Conservation (phyloP, 306 rosid species). For the Vigna angularis region DNA sequence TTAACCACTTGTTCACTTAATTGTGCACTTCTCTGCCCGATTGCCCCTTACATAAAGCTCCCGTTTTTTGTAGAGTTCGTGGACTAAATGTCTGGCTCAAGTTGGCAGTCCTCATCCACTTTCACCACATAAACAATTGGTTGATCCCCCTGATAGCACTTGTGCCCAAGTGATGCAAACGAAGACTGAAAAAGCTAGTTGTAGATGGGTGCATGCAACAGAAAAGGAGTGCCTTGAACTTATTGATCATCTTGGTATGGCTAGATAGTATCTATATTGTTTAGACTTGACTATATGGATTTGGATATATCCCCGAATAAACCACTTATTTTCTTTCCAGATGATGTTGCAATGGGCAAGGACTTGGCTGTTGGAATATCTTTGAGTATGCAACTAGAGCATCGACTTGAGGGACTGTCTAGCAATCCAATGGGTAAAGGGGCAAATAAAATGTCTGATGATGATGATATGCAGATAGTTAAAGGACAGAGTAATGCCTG, state of each 20-base stretch:
- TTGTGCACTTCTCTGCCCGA: constrained; percentile 5
- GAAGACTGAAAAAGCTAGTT: constrained; percentile 49
- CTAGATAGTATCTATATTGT: constrained; percentile 23
- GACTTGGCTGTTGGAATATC: constrained; percentile 58
- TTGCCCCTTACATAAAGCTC: constrained; percentile 35
- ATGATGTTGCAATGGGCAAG: constrained; percentile 57
- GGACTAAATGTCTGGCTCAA: constrained; percentile 63
- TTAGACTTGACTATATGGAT: not conserved
- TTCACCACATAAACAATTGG: constrained; percentile 50
- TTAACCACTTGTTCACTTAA: constrained; percentile 26
- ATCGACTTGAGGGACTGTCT: constrained; percentile 47
- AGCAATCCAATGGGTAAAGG: constrained; percentile 46
- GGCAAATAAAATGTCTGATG: constrained; percentile 44
- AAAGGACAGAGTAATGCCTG: constrained; percentile 43
- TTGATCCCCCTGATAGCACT: constrained; percentile 62
- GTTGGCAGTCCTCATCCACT: constrained; percentile 53
- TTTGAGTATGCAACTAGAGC: constrained; percentile 40
- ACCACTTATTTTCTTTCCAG: constrained; percentile 44
- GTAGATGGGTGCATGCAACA: constrained; percentile 47
- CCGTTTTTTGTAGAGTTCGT: constrained; percentile 52
- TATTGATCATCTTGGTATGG: constrained; percentile 61
- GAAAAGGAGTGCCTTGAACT: constrained; percentile 51
- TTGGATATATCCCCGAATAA: constrained; percentile 39
- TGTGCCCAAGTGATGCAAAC: constrained; percentile 58
- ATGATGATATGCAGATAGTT: constrained; percentile 40